phyloP scores from a whole-genome alignment of 805 yeast species.

The Yarrowia sp. region DNA sequence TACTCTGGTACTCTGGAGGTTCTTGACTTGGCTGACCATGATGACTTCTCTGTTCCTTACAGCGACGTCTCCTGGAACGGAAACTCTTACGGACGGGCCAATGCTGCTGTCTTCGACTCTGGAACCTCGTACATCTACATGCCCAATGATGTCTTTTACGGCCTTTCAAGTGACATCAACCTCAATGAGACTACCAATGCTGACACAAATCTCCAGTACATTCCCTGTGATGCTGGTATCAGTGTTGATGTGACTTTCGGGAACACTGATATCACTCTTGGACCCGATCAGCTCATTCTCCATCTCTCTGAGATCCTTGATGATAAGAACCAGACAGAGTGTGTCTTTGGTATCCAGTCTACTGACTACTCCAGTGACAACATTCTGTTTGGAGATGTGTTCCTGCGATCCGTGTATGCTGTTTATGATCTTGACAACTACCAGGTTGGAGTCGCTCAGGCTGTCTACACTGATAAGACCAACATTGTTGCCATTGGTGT shows the following conservation, averaged over 20 bases:
- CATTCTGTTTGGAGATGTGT: conserved; percentile 60
- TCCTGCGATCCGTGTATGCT: conserved; percentile 68
- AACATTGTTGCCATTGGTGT: conserved; percentile 3
- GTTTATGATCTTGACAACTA: conserved; percentile 68
- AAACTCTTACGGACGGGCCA: conserved; percentile 3
- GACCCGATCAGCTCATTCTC: background rate
- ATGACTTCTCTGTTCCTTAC: conserved; percentile 42
- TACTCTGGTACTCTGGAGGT: conserved; percentile 50
- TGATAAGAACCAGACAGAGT: conserved; percentile 34
- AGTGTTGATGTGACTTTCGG: conserved; percentile 41
- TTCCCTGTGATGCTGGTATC: conserved; percentile 25
- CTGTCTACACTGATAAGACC: conserved; percentile 14
- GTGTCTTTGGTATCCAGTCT: conserved; percentile 47
- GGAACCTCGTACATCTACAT: conserved; percentile 62
- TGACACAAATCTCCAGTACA: conserved; percentile 39
- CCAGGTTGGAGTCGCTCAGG: conserved; percentile 6
- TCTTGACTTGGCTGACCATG: conserved; percentile 44
- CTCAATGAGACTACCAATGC: conserved; percentile 6
- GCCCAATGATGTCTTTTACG: conserved; percentile 48
- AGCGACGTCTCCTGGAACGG: conserved; percentile 30
- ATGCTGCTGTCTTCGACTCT: conserved; percentile 59
- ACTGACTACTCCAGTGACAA: conserved; percentile 46
- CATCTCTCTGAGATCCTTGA: conserved; percentile 4
- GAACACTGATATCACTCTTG: background rate
- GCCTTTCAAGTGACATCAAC: conserved; percentile 3